Evolutionary conservation across 176 grass and related monocot genomes (phyloP).

Genomic region (Cymbopogon citratus): DNA sequence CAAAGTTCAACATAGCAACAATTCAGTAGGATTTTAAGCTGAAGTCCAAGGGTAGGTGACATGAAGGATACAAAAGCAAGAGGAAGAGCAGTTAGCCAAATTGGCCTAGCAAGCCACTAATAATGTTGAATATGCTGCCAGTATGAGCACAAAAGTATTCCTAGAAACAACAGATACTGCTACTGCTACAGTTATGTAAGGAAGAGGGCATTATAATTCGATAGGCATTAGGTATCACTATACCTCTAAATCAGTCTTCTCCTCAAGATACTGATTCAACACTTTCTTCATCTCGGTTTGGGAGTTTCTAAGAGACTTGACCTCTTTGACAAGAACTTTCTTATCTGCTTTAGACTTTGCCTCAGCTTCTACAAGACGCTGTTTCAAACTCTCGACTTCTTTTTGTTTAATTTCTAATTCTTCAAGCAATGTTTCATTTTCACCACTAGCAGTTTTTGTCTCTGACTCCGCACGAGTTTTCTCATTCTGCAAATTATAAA

Average conservation of each 20-base stretch:
- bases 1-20: neutral
- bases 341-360: conserved; percentile 88
- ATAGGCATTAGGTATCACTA: neutral
- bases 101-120: conserved; percentile 1
- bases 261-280: conserved; percentile 60
- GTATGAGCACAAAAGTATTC: conserved; percentile 7
- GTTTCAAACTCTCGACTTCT: conserved; percentile 65
- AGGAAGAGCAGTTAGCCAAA: neutral
- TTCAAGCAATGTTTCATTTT: conserved; percentile 63
- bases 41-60: neutral
- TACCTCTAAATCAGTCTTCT: conserved; percentile 94
- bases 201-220: neutral
- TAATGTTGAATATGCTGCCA: conserved; percentile 22
- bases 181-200: neutral
- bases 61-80: neutral
- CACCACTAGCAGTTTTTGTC: conserved; percentile 49
- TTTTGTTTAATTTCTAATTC: conserved; percentile 61
- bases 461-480: conserved; percentile 69
- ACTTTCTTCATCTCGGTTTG: conserved; percentile 79
- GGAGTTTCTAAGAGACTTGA: conserved; percentile 87
- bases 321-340: conserved; percentile 95
- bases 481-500: conserved; percentile 54
- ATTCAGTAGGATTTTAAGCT: neutral
- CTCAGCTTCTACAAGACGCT: conserved; percentile 66
- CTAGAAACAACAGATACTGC: neutral